Percentiles rank a stretch among this genome's conserved stretches.
Evolutionary conservation across 116 monocot genomes (phyloP).

Genomic region (Zostera marina): DNA sequence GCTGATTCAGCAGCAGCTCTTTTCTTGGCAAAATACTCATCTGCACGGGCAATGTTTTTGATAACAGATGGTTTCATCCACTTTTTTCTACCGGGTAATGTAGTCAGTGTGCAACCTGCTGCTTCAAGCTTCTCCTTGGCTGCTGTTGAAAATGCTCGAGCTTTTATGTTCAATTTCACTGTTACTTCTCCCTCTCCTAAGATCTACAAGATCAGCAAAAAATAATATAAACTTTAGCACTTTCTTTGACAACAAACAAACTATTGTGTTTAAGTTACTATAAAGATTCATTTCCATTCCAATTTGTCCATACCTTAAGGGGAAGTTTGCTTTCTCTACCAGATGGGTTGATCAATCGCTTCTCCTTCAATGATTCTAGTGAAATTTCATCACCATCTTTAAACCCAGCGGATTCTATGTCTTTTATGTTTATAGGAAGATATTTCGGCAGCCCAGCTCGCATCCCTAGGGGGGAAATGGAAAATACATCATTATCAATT

Average conservation of each 20-base stretch:
- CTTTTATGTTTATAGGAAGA: slow-evolving; percentile 77
- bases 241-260: background rate
- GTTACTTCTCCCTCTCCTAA: slow-evolving; percentile 75
- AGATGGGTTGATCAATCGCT: slow-evolving; percentile 85
- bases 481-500: too few species aligned
- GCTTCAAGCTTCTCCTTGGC: slow-evolving; percentile 87
- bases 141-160: slow-evolving; percentile 53
- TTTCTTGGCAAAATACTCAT: slow-evolving; percentile 88
- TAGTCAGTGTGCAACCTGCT: slow-evolving; percentile 66
- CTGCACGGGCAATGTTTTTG: slow-evolving; percentile 78
- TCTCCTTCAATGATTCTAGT: slow-evolving; percentile 59
- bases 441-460: slow-evolving; percentile 73
- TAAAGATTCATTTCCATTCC: too few species aligned
- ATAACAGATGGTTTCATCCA: slow-evolving; percentile 80
- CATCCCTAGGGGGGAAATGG: slow-evolving; percentile 42
- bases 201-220: slow-evolving; percentile 24
- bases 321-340: slow-evolving; percentile 85
- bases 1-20: slow-evolving; percentile 10
- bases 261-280: background rate
- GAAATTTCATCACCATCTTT: slow-evolving; percentile 86
- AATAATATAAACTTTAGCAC: background rate
- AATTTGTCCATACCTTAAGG: slow-evolving; percentile 38
- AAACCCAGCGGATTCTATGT: slow-evolving; percentile 64
- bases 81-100: slow-evolving; percentile 72
- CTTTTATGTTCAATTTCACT: slow-evolving; percentile 70